Conservation (phyloP, 139 green algal genomes). For the Tetraselmis striata region DNA sequence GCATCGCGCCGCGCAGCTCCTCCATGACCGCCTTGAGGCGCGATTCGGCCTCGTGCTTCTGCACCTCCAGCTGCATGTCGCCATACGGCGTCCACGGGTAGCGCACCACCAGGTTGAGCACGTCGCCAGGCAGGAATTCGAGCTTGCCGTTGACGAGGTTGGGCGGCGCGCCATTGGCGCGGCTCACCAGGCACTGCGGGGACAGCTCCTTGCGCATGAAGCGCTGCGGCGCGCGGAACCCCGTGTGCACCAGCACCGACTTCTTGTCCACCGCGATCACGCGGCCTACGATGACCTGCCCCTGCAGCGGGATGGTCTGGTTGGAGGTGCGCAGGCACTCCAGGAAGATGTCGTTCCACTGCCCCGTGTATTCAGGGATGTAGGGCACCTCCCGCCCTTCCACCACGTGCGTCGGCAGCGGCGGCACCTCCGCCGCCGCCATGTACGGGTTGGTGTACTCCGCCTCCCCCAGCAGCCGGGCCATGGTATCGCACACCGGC, state of each 20-base stretch:
- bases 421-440: background rate
- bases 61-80: conserved; percentile 25
- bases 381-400: background rate
- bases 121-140: conserved; percentile 25
- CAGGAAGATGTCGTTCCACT: background rate
- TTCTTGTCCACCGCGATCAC: conserved; percentile 12
- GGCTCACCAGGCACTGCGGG: conserved; percentile 2
- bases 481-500: too few relatives aligned
- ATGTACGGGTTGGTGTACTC: background rate
- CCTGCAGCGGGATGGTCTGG: conserved; percentile 13
- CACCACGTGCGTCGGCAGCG: background rate
- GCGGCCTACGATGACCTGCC: conserved; percentile 11
- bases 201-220: conserved; percentile 21
- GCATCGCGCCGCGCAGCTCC: background rate
- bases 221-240: conserved; percentile 23
- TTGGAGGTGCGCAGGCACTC: background rate
- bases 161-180: background rate
- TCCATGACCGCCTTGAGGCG: background rate
- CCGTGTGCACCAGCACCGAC: conserved; percentile 24
- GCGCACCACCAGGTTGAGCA: conserved; percentile 26
- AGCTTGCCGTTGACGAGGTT: background rate
- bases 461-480: background rate
- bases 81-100: conserved; percentile 27
- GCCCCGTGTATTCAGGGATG: background rate
- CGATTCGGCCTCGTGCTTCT: background rate